Base-by-base conservation (phyloP, 1,284 basidiomycete species). In the Pyrrhoderma noxium region DNA sequence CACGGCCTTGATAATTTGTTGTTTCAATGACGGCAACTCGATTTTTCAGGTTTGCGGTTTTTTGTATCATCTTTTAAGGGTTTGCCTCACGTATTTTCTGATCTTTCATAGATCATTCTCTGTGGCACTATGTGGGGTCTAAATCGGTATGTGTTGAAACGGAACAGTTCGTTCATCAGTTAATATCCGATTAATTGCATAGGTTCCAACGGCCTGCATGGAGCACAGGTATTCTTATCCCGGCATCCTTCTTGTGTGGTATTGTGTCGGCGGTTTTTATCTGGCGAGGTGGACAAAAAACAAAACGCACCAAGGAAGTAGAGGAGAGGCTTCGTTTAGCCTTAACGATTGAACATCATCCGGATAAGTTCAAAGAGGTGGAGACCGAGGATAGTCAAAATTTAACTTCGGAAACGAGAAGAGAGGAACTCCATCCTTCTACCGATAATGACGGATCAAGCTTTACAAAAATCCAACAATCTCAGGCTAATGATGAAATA, bases 61-160 rank as follows among this genome's bases (percentile, higher is more conserved):
- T 36, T 48, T 46, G 16, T 38, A 40, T 31, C 38, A 23, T 43
- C 48, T 35, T 48, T 23, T 27, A 38, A 14, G 57, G 8, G 4
- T 40, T 5, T 40, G 4, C 16, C 14, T 7, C 5, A 7, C 14
- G 5, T 18, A n/a, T 22, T 40, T 5, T 18, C 34, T 39, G 39
- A 49, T 51, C 22, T 27, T 35, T 37, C 45, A 18, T 59, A 82
- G 75, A 70, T 74, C 52, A 74, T 87, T n/a, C 69, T 89, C 9
- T 88, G 86, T 58, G 85, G 78, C 2, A 81, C 77, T 38, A 93
- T 93, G 82, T 93, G 90, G 91, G 77, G 84, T 2, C 65, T 93
- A 61, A 79, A 85, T 60, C 69, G 80, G 74, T 76, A 58, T 54
- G 65, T 52, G n/a, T n/a, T n/a, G n/a, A 18, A n/a, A 27, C 18